phyloP scores from a whole-genome alignment of 2,329 filamentous ascomycete species.

The Tolypocladium amazonense region DNA sequence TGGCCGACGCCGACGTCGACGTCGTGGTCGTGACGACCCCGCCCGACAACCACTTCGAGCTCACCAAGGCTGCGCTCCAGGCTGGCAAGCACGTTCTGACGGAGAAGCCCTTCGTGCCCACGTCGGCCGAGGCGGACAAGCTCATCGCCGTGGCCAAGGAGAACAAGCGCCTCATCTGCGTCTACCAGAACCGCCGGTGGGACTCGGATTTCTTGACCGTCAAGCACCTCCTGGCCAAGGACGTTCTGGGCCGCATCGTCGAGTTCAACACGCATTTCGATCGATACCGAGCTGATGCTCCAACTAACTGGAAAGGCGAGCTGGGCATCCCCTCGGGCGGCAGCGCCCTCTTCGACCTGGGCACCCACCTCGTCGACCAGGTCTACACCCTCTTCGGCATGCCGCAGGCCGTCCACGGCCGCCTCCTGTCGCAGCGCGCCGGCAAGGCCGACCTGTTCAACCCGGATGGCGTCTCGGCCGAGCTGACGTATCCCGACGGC shows the following conservation, averaged over 20 bases:
- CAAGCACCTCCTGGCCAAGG: conserved; percentile 47
- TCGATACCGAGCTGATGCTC: conserved; percentile 52
- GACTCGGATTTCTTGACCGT: conserved; percentile 69
- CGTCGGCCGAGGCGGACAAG: conserved; percentile 53
- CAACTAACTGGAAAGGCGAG: conserved; percentile 55
- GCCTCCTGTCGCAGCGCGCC: conserved; percentile 55
- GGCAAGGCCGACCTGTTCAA: conserved; percentile 34
- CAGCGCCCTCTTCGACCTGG: conserved; percentile 63
- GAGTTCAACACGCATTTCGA: conserved; percentile 79
- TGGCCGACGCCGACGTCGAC: conserved; percentile 55
- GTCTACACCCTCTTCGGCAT: conserved; percentile 59
- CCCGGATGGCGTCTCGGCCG: conserved; percentile 49
- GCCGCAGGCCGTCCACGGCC: conserved; percentile 55
- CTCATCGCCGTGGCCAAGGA: conserved; percentile 46
- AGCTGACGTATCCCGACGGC: conserved; percentile 55
- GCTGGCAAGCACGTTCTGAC: conserved; percentile 68
- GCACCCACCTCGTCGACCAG: conserved; percentile 69
- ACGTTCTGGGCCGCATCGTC: conserved; percentile 56
- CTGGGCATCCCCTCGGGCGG: conserved; percentile 51
- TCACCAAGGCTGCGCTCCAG: conserved; percentile 55
- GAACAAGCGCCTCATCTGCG: conserved; percentile 43
- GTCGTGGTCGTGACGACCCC: conserved; percentile 63
- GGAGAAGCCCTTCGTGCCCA: conserved; percentile 76
- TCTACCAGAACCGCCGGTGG: conserved; percentile 71
- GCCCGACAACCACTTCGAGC: conserved; percentile 57